Evolutionary conservation across 148 eudicot species (phyloP).

Genomic region (Amaranthus palmeri): DNA sequence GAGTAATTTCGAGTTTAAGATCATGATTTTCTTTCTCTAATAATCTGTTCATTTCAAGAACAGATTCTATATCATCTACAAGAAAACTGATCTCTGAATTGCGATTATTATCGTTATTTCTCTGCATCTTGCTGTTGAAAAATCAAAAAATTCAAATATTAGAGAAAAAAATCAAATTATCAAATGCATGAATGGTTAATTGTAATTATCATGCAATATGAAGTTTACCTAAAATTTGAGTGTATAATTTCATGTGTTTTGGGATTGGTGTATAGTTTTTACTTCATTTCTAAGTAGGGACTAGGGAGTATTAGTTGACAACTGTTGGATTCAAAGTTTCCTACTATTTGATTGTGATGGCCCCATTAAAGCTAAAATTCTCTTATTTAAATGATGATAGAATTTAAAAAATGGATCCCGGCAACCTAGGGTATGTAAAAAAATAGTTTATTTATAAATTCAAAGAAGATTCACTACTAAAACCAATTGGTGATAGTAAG

Average conservation of each 20-base stretch:
- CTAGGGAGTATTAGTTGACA: no score
- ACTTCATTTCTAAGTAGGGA: no score
- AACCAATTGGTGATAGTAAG: no score
- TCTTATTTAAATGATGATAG: conserved; percentile 15
- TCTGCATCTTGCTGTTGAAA: neutral
- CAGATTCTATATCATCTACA: conserved; percentile 62
- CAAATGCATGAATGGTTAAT: neutral
- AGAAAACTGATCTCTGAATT: conserved; percentile 37
- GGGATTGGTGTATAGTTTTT: no score
- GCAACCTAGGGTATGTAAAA: no score
- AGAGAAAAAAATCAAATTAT: neutral
- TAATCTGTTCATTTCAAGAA: conserved; percentile 42
- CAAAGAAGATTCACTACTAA: no score
- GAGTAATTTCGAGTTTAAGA: conserved; percentile 44
- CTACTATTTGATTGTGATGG: neutral
- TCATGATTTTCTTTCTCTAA: conserved; percentile 62
- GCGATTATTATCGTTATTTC: neutral
- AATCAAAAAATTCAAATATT: neutral
- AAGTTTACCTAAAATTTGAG: conserved; percentile 3
- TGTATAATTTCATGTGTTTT: neutral
- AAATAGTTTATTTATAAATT: no score
- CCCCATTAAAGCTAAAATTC: conserved; percentile 7
- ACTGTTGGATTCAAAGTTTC: neutral
- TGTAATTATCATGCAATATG: no score
- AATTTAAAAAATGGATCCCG: no score